Percentiles rank a stretch among this genome's conserved stretches.
phyloP scores from a whole-genome alignment of 2,329 filamentous ascomycete genomes.

The Helotiales sp. region DNA sequence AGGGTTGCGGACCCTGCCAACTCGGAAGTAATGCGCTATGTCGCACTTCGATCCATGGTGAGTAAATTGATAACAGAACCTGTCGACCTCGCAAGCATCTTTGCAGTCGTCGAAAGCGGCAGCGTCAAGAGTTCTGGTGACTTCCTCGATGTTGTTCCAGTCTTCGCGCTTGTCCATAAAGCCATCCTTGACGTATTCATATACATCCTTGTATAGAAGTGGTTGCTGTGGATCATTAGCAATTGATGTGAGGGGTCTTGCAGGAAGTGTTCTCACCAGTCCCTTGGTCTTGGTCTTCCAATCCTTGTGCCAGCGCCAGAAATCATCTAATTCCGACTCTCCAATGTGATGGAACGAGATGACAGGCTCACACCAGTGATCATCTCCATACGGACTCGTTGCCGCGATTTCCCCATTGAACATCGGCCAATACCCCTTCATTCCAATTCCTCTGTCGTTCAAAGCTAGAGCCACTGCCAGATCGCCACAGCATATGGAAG shows the following conservation, averaged over 20 bases:
- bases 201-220: conserved; percentile 15
- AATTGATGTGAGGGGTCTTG: not conserved
- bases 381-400: conserved; percentile 18
- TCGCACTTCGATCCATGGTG: conserved; percentile 10
- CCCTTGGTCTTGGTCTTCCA: conserved; percentile 21
- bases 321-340: conserved; percentile 17
- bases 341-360: conserved; percentile 27
- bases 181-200: conserved; percentile 19
- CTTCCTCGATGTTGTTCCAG: conserved; percentile 19
- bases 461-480: conserved; percentile 20
- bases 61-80: conserved; percentile 20
- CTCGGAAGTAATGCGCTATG: conserved; percentile 16
- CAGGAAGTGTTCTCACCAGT: conserved; percentile 15
- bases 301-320: conserved; percentile 22
- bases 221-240: conserved; percentile 12
- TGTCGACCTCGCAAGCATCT: conserved; percentile 18
- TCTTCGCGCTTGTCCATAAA: conserved; percentile 9
- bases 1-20: not conserved
- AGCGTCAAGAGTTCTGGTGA: not conserved
- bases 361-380: conserved; percentile 30
- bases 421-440: conserved; percentile 29
- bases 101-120: conserved; percentile 19
- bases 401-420: conserved; percentile 26
- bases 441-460: conserved; percentile 12
- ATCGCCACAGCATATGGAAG: conserved; percentile 23